Evolutionary conservation across 2,329 filamentous ascomycete genomes (phyloP).

Genomic region (Trichophyton verrucosum): DNA sequence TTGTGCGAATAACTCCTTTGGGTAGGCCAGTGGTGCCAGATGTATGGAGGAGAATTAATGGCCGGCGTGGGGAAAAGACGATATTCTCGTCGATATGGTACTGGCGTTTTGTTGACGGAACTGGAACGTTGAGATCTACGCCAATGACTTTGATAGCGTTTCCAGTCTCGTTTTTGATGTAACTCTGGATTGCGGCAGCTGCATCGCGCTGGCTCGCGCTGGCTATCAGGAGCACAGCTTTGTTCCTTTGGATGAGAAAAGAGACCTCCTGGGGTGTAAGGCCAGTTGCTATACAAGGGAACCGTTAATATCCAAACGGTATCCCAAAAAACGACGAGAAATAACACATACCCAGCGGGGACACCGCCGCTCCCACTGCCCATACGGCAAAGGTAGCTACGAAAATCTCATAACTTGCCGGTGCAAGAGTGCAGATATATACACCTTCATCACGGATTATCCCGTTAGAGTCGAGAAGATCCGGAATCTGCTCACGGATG

Average conservation of each 20-base stretch:
- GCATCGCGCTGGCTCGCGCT: not conserved
- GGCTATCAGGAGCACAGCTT: not conserved
- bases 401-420: constrained; percentile 38
- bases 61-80: not conserved
- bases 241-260: not conserved
- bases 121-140: not conserved
- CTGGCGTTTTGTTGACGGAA: not conserved
- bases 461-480: not conserved
- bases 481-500: not conserved
- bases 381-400: constrained; percentile 37
- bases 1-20: constrained; percentile 28
- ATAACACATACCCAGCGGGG: constrained; percentile 26
- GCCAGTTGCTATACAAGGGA: not conserved
- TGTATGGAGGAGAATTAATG: constrained; percentile 33
- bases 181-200: not conserved
- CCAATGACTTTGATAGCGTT: not conserved
- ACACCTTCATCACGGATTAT: not conserved
- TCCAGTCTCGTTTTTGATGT: not conserved
- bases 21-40: constrained; percentile 35
- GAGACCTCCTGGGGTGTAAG: not conserved
- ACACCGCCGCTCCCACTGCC: constrained; percentile 36
- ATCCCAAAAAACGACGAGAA: not conserved
- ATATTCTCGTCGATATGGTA: not conserved
- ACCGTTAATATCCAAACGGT: not conserved
- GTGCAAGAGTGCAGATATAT: constrained; percentile 33